Base-by-base conservation (phyloP, 2,329 filamentous ascomycete genomes). In the Elsinoe arachidis region DNA sequence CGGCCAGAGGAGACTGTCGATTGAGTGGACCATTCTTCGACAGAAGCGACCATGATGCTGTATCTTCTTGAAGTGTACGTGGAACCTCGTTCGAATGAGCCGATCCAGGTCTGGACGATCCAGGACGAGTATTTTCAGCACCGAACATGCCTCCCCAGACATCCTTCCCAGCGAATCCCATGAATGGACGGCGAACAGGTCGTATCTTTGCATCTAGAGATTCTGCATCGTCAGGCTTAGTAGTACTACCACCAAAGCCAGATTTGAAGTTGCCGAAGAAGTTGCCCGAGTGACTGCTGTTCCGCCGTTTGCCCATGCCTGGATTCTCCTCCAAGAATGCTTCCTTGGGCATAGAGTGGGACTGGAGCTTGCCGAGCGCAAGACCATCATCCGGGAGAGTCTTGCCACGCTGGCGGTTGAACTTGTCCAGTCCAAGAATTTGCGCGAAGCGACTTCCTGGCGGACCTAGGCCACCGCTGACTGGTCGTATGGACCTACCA, bases 331-430 rank as follows among this genome's bases (percentile, higher is more conserved):
- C 58, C 12, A 35, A 37, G 26, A 34, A 54, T 12, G 15, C 46
- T n/a, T 61, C 60, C 33, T 61, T 59, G n/a, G 88, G 88, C 62
- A 93, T 83, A 0, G 88, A 92, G 66, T 89, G 87, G 64, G 87
- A 90, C 67, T 92, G 87, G 0, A 81, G 80, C 30, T 81, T 73
- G 66, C 88, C 88, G 6, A 90, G 71, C 1, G 80, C 76, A 5
- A 84, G 85, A 0, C 85, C 84, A 30, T 83, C 78, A 30, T 81
- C 80, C 7, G 81, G 78, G 5, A 78, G 66, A 0, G 78, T 77
- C 70, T 89, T 90, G 4, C 80, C 75, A 23, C 80, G 79, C 56
- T 80, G 78, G 43, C 82, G 82, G 52, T 84, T 81, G 56, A 84
- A 77, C 63, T 70, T 70, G 55, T 65, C 65, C 63, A 79, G 83